phyloP scores from a whole-genome alignment of 768 basidiomycete genomes.

The Paxillus ammoniavirescens region DNA sequence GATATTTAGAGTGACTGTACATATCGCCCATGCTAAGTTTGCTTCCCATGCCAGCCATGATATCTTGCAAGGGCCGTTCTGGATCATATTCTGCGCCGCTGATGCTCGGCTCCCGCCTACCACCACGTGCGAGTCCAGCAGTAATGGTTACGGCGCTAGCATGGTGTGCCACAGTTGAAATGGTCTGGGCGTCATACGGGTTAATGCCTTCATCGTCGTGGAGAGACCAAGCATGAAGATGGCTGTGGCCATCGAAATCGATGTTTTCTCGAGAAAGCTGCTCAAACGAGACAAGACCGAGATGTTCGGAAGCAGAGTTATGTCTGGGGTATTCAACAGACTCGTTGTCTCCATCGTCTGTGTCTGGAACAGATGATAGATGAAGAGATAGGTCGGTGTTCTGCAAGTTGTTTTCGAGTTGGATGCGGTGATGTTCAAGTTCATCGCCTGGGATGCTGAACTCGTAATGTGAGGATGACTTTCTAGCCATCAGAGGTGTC shows the following conservation, averaged over 20 bases:
- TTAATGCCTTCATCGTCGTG: constrained; percentile 66
- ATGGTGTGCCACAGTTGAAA: constrained; percentile 88
- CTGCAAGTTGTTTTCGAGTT: constrained; percentile 76
- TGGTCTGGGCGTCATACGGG: constrained; percentile 65
- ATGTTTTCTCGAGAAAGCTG: constrained; percentile 54
- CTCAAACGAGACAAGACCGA: constrained; percentile 63
- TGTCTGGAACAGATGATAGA: constrained; percentile 53
- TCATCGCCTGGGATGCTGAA: constrained; percentile 68
- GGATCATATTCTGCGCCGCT: constrained; percentile 87
- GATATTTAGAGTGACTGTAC: constrained; percentile 48
- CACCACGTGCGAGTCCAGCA: constrained; percentile 63
- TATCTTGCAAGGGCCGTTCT: constrained; percentile 71
- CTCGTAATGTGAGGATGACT: constrained; percentile 33
- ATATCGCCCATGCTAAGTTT: constrained; percentile 56
- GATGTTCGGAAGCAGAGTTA: constrained; percentile 53
- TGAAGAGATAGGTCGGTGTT: constrained; percentile 71
- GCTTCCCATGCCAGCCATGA: constrained; percentile 61
- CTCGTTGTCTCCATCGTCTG: constrained; percentile 43
- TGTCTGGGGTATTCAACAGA: constrained; percentile 73
- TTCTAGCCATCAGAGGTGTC: constrained; percentile 24
- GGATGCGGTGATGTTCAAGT: constrained; percentile 72
- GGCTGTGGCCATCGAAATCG: constrained; percentile 51
- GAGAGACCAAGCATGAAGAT: constrained; percentile 56
- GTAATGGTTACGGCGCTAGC: constrained; percentile 84
- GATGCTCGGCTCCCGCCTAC: constrained; percentile 54